These are phyloP conservation scores for Kwoniella bestiolae DNA, from an alignment of 768 basidiomycete genomes.

Conservation along the genomic window DNA sequence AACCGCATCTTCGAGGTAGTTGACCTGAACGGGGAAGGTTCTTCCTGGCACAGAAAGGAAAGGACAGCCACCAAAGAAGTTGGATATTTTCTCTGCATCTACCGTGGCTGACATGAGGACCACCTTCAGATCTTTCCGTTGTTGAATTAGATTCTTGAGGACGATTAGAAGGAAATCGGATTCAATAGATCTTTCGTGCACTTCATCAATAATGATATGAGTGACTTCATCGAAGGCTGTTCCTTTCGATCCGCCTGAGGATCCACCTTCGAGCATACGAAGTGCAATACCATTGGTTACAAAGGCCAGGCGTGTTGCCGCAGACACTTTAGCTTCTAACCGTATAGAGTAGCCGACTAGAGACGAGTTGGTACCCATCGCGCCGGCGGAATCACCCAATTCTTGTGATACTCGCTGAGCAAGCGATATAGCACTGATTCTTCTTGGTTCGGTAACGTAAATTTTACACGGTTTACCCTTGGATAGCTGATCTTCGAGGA, in stretches of 20 bases:
- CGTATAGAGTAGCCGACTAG: conserved; percentile 94
- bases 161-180: conserved; percentile 96
- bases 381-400: conserved; percentile 76
- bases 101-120: conserved; percentile 97
- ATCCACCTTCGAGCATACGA: conserved; percentile 91
- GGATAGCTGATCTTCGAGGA: conserved; percentile 84
- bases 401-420: conserved; percentile 94
- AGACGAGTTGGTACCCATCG: conserved; percentile 75
- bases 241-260: conserved; percentile 70
- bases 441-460: conserved; percentile 90
- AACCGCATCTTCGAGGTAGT: conserved; percentile 88
- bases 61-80: conserved; percentile 81
- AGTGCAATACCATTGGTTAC: conserved; percentile 94
- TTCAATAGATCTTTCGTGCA: conserved; percentile 95
- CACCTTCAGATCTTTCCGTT: conserved; percentile 83
- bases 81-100: conserved; percentile 71
- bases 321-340: conserved; percentile 81
- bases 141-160: conserved; percentile 76
- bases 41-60: conserved; percentile 87
- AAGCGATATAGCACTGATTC: conserved; percentile 93
- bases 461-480: conserved; percentile 84
- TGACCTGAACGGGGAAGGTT: conserved; percentile 86
- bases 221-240: conserved; percentile 92
- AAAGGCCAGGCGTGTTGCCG: conserved; percentile 70
- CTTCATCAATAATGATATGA: conserved; percentile 97